A percentile compares a stretch with the other conserved stretches of the same genome.
These are phyloP conservation scores for Diplodia intermedia DNA, from an alignment of 2,329 filamentous ascomycete species.

Conservation along the genomic window DNA sequence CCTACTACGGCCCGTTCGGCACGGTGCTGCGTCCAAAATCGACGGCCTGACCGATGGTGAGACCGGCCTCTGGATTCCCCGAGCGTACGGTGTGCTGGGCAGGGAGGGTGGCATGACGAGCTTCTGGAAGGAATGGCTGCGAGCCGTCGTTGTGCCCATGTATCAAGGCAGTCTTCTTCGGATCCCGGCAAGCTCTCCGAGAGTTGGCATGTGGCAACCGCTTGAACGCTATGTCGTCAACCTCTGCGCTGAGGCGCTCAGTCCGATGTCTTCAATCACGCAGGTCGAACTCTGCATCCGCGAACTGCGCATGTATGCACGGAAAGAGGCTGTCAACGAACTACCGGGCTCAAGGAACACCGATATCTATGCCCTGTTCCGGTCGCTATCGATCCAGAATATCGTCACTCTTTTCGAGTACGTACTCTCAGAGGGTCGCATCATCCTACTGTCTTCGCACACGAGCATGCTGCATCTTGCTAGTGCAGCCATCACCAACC, in stretches of 20 bases:
- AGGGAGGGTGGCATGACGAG: slow-evolving; percentile 80
- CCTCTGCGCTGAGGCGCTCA: slow-evolving; percentile 92
- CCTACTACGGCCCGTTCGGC: slow-evolving; percentile 86
- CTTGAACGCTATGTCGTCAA: slow-evolving; percentile 97
- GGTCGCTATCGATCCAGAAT: slow-evolving; percentile 87
- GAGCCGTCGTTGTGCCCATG: slow-evolving; percentile 94
- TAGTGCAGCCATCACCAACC: slow-evolving; percentile 81
- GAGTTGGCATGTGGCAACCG: slow-evolving; percentile 92
- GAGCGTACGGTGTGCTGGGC: slow-evolving; percentile 91
- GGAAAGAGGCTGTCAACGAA: slow-evolving; percentile 92
- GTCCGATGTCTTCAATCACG: slow-evolving; percentile 89
- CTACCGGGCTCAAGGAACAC: slow-evolving; percentile 89
- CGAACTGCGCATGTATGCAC: slow-evolving; percentile 88
- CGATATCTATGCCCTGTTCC: slow-evolving; percentile 91
- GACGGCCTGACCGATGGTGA: slow-evolving; percentile 95
- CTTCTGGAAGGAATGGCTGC: slow-evolving; percentile 99
- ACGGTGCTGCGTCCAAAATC: slow-evolving; percentile 95
- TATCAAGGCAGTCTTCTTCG: slow-evolving; percentile 82
- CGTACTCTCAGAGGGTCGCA: slow-evolving; percentile 88
- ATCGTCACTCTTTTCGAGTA: slow-evolving; percentile 93
- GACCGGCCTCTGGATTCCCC: slow-evolving; percentile 92
- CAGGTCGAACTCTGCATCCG: slow-evolving; percentile 92
- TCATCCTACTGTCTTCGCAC: slow-evolving; percentile 94
- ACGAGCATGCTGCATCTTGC: slow-evolving; percentile 95
- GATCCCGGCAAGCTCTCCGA: slow-evolving; percentile 86